These are phyloP conservation scores for Cyclostephanos tholiformis DNA, from an alignment of 108 stramenopile genomes.

Conservation along the genomic window DNA sequence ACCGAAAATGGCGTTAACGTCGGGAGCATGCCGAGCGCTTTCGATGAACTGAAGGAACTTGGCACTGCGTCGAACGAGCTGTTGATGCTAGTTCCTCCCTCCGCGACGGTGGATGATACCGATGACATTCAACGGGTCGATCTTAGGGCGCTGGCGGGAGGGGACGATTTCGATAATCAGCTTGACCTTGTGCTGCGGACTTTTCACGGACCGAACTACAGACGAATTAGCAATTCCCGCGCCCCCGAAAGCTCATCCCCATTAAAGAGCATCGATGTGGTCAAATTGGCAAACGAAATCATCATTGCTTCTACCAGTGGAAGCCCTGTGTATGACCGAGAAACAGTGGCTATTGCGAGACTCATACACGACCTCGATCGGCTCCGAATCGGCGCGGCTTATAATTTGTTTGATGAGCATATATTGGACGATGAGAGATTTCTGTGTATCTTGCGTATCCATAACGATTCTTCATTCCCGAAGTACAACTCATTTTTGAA, in stretches of 20 bases:
- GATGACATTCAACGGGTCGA: constrained; percentile 5
- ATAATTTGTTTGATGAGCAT: constrained; percentile 50
- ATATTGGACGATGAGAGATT: constrained; percentile 33
- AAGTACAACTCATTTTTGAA: constrained; percentile 45
- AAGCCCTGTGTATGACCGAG: constrained; percentile 40
- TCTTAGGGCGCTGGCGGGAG: constrained; percentile 9
- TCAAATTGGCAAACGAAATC: constrained; percentile 33
- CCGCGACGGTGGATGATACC: neutral
- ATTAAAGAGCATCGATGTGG: constrained; percentile 16
- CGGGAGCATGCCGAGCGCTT: neutral
- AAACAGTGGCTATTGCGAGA: constrained; percentile 66
- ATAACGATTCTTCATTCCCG: constrained; percentile 67
- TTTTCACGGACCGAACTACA: constrained; percentile 27
- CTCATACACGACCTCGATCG: constrained; percentile 54
- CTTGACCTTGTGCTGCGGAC: constrained; percentile 11
- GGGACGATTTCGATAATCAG: constrained; percentile 30
- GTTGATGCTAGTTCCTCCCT: constrained; percentile 35
- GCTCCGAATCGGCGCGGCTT: constrained; percentile 53
- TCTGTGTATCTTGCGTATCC: constrained; percentile 69
- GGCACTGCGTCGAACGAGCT: constrained; percentile 34
- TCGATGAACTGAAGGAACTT: constrained; percentile 44
- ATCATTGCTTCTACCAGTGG: neutral
- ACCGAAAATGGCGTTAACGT: constrained; percentile 2
- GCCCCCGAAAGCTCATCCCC: neutral
- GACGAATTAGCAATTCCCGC: constrained; percentile 9